Base-by-base conservation (phyloP, 148 eudicot genomes). In the Rhododendron simsii region DNA sequence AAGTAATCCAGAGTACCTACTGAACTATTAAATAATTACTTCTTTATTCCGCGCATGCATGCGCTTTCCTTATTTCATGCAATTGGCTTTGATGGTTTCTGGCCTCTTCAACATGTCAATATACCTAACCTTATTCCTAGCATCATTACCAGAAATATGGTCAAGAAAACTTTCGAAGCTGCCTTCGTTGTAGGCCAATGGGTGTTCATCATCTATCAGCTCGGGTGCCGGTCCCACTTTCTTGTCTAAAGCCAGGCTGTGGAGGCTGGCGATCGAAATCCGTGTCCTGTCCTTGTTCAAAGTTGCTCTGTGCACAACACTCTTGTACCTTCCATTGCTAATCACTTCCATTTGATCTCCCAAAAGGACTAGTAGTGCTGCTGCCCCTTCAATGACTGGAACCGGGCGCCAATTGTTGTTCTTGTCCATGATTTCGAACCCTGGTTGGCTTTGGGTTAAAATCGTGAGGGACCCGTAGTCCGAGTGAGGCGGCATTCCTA, bases 291-390 rank as follows among this genome's bases (percentile, higher is more conserved):
- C 78, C 20, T 6, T 13, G 78, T 73, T 33, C 16, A 73, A 13
- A 73, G 78, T 73, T 73, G 44, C 44, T 35, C 78, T 73, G 44
- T 73, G 78, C 37, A 73, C 7, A 14, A 73, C 78, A 73, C 78
- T 14, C 20, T 88, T 90, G 87, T 84, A 88, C 61, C 35, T 18
- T 7, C 91, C 91, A 78, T 90, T 90, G 88, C 87, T 90, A 20
- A 90, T 59, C 50, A 90, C 86, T 86, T 90, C 91, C 83, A 90
- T 65, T 71, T 90, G 91, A 79, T 90, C 91, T 23, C 91, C 91
- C 20, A 90, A 3, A 48, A 84, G 90, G 26, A 90, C 87, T 15
- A 88, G 28, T 5, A 90, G 71, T 39, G 41, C 41, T 39, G 41
- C 41, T 2, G 87, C 88, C 15, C 80, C 90, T 55, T 88, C 81